Base-by-base conservation (phyloP, 345 rosid species). In the Dipteronia sinensis region DNA sequence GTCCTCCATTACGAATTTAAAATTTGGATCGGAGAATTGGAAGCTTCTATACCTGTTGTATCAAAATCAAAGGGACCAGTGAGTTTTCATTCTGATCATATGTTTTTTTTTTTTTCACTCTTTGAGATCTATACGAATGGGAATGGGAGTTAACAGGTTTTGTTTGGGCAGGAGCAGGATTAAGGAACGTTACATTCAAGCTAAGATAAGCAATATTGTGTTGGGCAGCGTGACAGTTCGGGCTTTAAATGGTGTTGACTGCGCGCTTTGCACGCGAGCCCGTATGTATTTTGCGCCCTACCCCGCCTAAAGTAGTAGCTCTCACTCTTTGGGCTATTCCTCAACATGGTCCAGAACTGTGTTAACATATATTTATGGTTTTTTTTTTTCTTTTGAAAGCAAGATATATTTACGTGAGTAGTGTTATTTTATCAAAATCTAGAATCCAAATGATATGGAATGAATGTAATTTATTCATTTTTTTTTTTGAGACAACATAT, bases 1-100 rank as follows among this genome's bases (percentile, higher is more conserved):
- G 81, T 94, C 96, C 81, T 94, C 99, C 99, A 96, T 94, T 34
- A 71, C 70, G 53, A 46, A 79, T 15, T n/a, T 20, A 75, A 64
- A 68, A 22, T 66, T 78, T 64, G 65, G 65, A 79, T 46, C 77
- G 69, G 70, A 25, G 46, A 69, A 69, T 9, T 9, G 40, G 44
- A 49, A 65, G 65, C 53, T 49, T 25, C n/a, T 59, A 8, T 44
- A 15, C 12, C 3, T 15, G 40, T 47, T 16, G 10, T 61, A 20
- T 17, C 27, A 65, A 29, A 12, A 9, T 59, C 56, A 12, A 19
- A 49, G 47, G 51, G 31, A n/a, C 7, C 38, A 67, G 2, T 27
- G 22, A 19, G 59, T 42, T 59, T 63, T 59, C 62, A 15, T 31
- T 66, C 63, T 7, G 34, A 27, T 34, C 15, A 10, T 16, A 11